phyloP scores from a whole-genome alignment of 2,329 filamentous ascomycete genomes.

The Sarocladium strictum region DNA sequence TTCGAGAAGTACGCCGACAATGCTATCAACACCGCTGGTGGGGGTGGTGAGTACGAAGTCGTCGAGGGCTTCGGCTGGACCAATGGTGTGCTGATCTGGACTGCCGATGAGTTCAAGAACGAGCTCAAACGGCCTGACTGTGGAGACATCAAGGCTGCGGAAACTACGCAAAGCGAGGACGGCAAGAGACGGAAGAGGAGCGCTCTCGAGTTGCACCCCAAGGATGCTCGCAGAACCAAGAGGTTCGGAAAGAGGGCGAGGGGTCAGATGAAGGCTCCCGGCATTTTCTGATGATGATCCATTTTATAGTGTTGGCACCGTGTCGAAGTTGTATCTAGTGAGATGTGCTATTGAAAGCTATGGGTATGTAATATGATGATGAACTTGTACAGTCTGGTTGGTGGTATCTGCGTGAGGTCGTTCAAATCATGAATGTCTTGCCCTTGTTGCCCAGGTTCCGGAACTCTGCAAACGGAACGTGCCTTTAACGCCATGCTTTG shows the following conservation, averaged over 20 bases:
- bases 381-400: not conserved
- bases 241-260: conserved; percentile 11
- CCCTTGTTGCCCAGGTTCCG: not conserved
- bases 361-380: not conserved
- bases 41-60: conserved; percentile 63
- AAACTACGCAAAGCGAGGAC: conserved; percentile 5
- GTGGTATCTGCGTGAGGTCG: not conserved
- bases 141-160: conserved; percentile 39
- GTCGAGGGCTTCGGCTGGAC: conserved; percentile 68
- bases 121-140: conserved; percentile 50
- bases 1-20: conserved; percentile 65
- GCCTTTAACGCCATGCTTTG: not conserved
- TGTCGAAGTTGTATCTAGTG: too few species aligned
- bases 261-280: not conserved
- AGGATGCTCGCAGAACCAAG: conserved; percentile 12
- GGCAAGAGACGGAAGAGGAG: conserved; percentile 9
- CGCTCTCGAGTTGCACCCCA: conserved; percentile 10
- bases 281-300: not conserved
- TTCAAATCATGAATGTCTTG: not conserved
- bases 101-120: conserved; percentile 54
- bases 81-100: conserved; percentile 63
- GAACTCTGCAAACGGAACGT: not conserved
- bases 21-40: conserved; percentile 52
- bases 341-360: not conserved
- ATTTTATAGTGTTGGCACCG: not conserved